Base-by-base conservation (phyloP, 1,284 basidiomycete species). In the Sporisorium iseilematis-ciliati region DNA sequence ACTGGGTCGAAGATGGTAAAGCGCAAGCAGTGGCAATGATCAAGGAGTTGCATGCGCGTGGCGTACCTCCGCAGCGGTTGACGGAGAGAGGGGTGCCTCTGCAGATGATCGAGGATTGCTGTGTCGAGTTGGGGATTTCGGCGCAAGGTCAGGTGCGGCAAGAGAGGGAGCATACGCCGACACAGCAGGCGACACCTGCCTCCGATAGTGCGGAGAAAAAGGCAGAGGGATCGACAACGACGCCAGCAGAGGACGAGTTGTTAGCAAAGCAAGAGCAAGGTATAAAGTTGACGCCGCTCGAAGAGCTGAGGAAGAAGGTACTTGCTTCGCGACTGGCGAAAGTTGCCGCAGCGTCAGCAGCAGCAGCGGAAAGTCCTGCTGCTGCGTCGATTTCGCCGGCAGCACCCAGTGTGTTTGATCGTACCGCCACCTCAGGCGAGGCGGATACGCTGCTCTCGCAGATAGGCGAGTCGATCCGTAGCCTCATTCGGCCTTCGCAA, bases 231-330 rank as follows among this genome's bases (percentile, higher is more conserved):
- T 18, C n/a, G n/a, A 74, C 60, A 5, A 66, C 60, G 8, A 66
- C 70, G n/a, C 49, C 48, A 20, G 70, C 60, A n/a, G 64, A 67
- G 33, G 38, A 64, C 6, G 70, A 66, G 25, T 21, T 66, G 20
- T n/a, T 72, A 10, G 38, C 53, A 1, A 65, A 65, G 50, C n/a
- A 65, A 35, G 59, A 72, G 52, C 45, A 51, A 16, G 59, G 64
- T 14, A 23, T 61, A 20, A 31, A 51, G 1, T 42, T 65, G 43
- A 69, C 66, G 20, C 67, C 73, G 42, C 48, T 75, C 7, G 67
- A 70, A 54, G 60, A 59, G 48, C 48, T 75, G 18, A 45, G 73
- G 2, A 58, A 41, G 25, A 75, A 75, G 55, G 73, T 59, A 18
- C 31, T 75, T 5, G 67, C 67, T 7, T 71, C 67, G 7, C 59